Base-by-base conservation (phyloP, 345 rosid species). In the Eucalyptus caleyi region DNA sequence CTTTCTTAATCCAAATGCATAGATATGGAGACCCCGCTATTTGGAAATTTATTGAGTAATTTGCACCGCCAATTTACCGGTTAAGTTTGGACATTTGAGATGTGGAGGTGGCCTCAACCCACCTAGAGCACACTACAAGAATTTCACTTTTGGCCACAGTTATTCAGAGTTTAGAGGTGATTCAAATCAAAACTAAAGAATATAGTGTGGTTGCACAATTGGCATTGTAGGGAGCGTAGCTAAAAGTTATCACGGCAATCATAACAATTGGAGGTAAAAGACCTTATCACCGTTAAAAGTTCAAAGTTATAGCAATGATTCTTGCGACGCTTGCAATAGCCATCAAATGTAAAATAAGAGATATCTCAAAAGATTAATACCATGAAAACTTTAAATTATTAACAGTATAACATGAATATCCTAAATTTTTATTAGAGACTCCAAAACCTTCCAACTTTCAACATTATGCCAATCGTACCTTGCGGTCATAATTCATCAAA, bases 321-420 rank as follows among this genome's bases (percentile, higher is more conserved):
- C 10, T 9, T 67, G 42, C 1, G 21, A 9, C 24, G 12, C 3
- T 67, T 16, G 42, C 23, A 9, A 67, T 5, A 16, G 80, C 24
- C 80, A 32, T 67, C 24, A 9, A 67, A 67, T 32, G 4, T 32
- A 67, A 65, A 32, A 32, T 9, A 67, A 16, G 80, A 67, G 12
- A 67, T 65, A 65, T 67, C 5, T 67, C 24, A 9, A 67, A 67
- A 67, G 2, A 32, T 16, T 32, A 18, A 16, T 32, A 32, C 3
- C 12, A 9, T 3, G 77, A 65, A n/a, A 65, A 65, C 4, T 27
- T 6, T 4, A 13, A 62, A 62, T 4, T 27, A 27, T n/a, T 16
- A 2, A 30, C 2, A 7, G 3, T 30, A n/a, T n/a, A 8, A 65
- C 34, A 65, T 0, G 8, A 30, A 62, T 62, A 30, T 34, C 21